Evolutionary conservation across 768 basidiomycete species (phyloP), one percentile per base, ranked within the genome.

Genomic region (Suillus luteus): DNA sequence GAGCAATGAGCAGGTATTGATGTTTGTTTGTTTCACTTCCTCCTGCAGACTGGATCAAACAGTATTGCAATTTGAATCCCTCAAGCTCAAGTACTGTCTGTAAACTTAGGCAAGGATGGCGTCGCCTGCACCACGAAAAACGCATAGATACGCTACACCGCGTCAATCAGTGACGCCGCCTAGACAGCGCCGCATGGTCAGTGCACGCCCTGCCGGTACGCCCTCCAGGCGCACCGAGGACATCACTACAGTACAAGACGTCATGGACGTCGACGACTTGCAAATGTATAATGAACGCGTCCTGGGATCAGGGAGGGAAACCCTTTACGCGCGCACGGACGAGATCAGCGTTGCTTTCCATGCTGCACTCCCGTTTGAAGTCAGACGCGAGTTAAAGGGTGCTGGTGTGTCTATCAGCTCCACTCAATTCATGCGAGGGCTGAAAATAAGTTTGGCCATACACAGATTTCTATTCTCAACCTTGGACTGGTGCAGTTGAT

Each of bases 401-500:
- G 85, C 90, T 68, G 88, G 91, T 89, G 6, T 11, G 57, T 41
- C 40, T 19, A 67, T 54, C 37, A 63, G 22, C 31, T 49, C 40
- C 44, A 41, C 49, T 49, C 10, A 60, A 11, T 22, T 41, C 38
- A 58, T 61, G 35, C 43, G 3, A 43, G 15, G 44, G 51, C 52
- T 59, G 41, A 49, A 49, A 37, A 37, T 17, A 11, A n/a, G 11
- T 22, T n/a, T 40, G 35, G 22, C 7, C 24, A 15, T 38, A 11
- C 35, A 57, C 38, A 92, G 91, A 92, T 68, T 90, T 92, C 70
- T 84, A 83, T 67, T 78, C 81, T 58, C 88, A 90, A 62, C 80
- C 82, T 14, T 92, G 88, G 64, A 83, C 85, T 4, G 92, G 91
- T 54, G 85, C 83, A 55, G 86, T 92, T 24, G 91, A 93, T 70